Conservation (phyloP, 2,329 filamentous ascomycete genomes). For the Alternaria consortialis region DNA sequence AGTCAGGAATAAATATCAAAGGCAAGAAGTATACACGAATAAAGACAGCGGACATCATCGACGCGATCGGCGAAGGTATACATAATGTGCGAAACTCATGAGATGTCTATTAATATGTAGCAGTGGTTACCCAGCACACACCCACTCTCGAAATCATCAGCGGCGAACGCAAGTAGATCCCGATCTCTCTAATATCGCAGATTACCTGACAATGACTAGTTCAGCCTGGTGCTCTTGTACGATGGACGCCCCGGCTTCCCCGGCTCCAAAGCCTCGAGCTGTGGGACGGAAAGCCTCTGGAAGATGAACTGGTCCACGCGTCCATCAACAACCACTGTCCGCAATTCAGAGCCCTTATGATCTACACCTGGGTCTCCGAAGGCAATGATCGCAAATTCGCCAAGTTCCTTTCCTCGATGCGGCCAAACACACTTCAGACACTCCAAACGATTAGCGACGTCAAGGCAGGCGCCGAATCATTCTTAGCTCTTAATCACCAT, state of each 20-base stretch:
- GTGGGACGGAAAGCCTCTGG: constrained; percentile 68
- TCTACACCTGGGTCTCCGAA: constrained; percentile 61
- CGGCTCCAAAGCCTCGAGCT: constrained; percentile 68
- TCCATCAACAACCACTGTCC: constrained; percentile 68
- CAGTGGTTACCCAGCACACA: constrained; percentile 58
- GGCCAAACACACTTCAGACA: constrained; percentile 64
- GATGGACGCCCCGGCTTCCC: constrained; percentile 68
- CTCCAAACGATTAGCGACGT: constrained; percentile 68
- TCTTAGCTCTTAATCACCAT: constrained; percentile 63
- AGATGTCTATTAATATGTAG: constrained; percentile 20
- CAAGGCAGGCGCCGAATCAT: constrained; percentile 63
- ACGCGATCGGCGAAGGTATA: constrained; percentile 60
- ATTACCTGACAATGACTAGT: constrained; percentile 48
- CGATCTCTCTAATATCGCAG: background rate
- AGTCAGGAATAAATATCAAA: constrained; percentile 32
- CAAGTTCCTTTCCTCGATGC: constrained; percentile 65
- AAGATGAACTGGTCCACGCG: constrained; percentile 60
- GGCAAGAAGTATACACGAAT: constrained; percentile 47
- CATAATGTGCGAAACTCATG: background rate
- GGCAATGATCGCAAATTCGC: constrained; percentile 67
- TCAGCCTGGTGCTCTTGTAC: constrained; percentile 61
- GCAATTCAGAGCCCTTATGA: constrained; percentile 67
- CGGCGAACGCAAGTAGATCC: constrained; percentile 56
- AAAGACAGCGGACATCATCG: constrained; percentile 54
- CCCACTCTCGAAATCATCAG: constrained; percentile 68